Percentiles rank a stretch among this genome's conserved stretches.
These are phyloP conservation scores for Metschnikowia aberdeeniae DNA, from an alignment of 805 yeast genomes.

Conservation along the genomic window DNA sequence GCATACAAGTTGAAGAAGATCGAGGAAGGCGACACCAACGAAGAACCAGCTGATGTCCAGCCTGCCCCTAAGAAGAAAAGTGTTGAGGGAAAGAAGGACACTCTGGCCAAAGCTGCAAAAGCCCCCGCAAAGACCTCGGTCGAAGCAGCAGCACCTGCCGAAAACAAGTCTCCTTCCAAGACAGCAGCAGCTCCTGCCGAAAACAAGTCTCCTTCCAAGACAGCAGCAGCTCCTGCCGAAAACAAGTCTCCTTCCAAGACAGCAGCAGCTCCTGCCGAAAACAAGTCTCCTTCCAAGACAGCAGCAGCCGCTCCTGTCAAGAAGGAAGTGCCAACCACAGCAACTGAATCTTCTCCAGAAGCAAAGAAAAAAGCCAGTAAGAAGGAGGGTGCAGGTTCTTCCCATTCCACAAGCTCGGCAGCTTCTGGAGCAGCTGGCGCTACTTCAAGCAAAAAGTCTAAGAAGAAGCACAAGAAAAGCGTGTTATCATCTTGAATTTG, in stretches of 20 bases:
- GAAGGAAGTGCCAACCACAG: not conserved
- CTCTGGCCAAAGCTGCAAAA: not conserved
- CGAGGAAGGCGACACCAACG: slow-evolving; percentile 2
- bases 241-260: not conserved
- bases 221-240: not conserved
- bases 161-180: not conserved
- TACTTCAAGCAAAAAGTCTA: slow-evolving; percentile 13
- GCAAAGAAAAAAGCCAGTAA: slow-evolving; percentile 17
- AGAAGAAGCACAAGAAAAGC: slow-evolving; percentile 20
- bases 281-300: not conserved
- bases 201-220: not conserved
- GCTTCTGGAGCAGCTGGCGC: slow-evolving; percentile 2
- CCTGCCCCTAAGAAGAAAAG: not conserved
- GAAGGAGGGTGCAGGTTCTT: slow-evolving; percentile 3
- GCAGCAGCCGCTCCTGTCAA: not conserved
- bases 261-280: not conserved
- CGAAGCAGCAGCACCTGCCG: not conserved
- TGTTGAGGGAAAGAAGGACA: not conserved
- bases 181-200: not conserved
- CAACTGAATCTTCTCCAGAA: not conserved
- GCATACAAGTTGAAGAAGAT: slow-evolving; percentile 29
- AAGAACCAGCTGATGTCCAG: not conserved
- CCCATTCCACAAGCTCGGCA: not conserved
- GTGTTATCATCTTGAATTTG: slow-evolving; percentile 6
- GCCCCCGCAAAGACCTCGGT: slow-evolving; percentile 1